Evolutionary conservation across 805 yeast species (phyloP).

Genomic region (Candida silvicultrix): DNA sequence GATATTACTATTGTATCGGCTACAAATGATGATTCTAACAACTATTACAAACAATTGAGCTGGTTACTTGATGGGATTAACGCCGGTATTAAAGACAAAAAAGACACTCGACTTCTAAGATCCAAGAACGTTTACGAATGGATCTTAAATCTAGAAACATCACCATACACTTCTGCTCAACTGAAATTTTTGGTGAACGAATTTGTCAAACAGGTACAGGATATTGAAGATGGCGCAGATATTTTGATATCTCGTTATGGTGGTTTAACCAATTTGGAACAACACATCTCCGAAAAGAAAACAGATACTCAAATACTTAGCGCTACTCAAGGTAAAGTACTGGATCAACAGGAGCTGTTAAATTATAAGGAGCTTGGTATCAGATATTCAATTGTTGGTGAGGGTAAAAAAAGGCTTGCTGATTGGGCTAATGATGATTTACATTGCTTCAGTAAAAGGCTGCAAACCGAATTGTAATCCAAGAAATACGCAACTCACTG

Average conservation of each 20-base stretch:
- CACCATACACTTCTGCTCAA: constrained; percentile 40
- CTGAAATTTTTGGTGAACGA: constrained; percentile 34
- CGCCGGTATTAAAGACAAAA: constrained; percentile 36
- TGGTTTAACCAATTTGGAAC: constrained; percentile 33
- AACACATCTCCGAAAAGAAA: constrained; percentile 12
- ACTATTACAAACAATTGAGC: constrained; percentile 48
- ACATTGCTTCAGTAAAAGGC: constrained; percentile 38
- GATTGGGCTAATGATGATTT: constrained; percentile 59
- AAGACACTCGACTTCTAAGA: constrained; percentile 50
- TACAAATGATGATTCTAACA: constrained; percentile 34
- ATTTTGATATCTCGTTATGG: constrained; percentile 55
- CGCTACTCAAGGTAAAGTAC: constrained; percentile 1
- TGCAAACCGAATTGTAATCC: constrained; percentile 26
- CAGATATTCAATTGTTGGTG: constrained; percentile 35
- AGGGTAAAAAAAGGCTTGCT: constrained; percentile 45
- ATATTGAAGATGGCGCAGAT: constrained; percentile 53
- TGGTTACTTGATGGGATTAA: constrained; percentile 59
- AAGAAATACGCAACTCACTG: too few relatives aligned
- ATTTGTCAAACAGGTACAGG: constrained; percentile 41
- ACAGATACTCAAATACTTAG: constrained; percentile 1
- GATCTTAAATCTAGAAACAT: constrained; percentile 45
- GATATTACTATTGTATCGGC: constrained; percentile 22
- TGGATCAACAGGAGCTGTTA: constrained; percentile 28
- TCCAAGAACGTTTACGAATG: constrained; percentile 61
- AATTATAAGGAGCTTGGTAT: constrained; percentile 40